These are phyloP conservation scores for apple (Malus domestica) DNA, from an alignment of 306 rosid species.

Conservation along the genomic window DNA sequence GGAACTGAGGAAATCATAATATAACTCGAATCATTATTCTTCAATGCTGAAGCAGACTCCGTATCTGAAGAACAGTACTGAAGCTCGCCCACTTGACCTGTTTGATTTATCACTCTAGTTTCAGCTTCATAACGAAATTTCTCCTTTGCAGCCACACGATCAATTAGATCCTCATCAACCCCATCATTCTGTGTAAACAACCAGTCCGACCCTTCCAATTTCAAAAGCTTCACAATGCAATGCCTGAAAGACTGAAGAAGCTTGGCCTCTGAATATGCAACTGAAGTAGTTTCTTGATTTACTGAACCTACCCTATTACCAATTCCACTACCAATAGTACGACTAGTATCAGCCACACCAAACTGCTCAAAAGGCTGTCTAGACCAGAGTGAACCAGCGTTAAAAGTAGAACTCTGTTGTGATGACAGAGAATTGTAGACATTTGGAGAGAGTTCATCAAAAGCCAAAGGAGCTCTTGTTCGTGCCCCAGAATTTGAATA, in stretches of 20 bases:
- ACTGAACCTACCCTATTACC: conserved; percentile 34
- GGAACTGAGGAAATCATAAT: conserved; percentile 57
- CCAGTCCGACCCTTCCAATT: conserved; percentile 94
- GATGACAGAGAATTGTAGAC: conserved; percentile 48
- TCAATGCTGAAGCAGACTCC: conserved; percentile 37
- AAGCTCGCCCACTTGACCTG: conserved; percentile 37
- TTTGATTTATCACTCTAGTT: conserved; percentile 49
- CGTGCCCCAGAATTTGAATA: conserved; percentile 45
- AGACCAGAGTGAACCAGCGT: conserved; percentile 74
- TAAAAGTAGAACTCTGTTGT: conserved; percentile 49
- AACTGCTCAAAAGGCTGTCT: conserved; percentile 92
- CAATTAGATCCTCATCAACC: conserved; percentile 84
- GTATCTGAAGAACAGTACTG: conserved; percentile 46
- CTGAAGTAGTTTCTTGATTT: conserved; percentile 42
- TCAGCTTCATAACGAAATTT: conserved; percentile 68
- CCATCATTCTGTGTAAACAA: conserved; percentile 84
- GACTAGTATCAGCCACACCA: conserved; percentile 55
- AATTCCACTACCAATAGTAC: conserved; percentile 29
- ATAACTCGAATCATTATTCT: conserved; percentile 33
- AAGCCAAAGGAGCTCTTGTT: conserved; percentile 54
- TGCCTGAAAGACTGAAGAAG: conserved; percentile 76
- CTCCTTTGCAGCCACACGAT: conserved; percentile 86
- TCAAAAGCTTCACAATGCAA: conserved; percentile 73
- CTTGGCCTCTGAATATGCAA: conserved; percentile 55
- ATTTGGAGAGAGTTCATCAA: conserved; percentile 65